Evolutionary conservation across 495 filamentous ascomycete genomes (phyloP), one percentile per base, ranked within the genome.

Genomic region (Jackrogersella multiformis): DNA sequence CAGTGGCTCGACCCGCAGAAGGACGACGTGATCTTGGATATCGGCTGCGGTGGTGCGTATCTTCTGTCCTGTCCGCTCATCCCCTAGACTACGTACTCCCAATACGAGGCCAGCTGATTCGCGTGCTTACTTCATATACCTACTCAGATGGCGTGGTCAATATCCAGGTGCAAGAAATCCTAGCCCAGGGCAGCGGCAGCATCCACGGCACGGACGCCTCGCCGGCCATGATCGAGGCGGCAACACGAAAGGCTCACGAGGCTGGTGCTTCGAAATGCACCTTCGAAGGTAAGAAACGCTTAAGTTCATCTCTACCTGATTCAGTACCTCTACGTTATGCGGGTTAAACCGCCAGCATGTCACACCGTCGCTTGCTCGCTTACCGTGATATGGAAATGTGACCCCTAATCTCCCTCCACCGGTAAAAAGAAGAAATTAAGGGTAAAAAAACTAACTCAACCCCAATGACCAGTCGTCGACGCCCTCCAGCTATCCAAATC

Each of bases 141-240:
- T 20, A 13, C 30, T n/a, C 36, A 84, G 82, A 93, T 71, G 91
- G 89, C 36, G 76, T 86, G 20, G 80, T 93, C 53, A 88, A 90
- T 18, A 70, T 84, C 4, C 68, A 86, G 15, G 80, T 92, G 42
- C 80, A 72, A 49, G 41, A 77, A 10, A 69, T 76, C 21, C 65
- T 82, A 6, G 60, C 82, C 20, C 70, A 78, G 7, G 72, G 76
- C 39, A 79, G 72, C 10, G 74, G 77, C 0, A 74, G 76, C 28
- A 81, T 93, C 20, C 77, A 87, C 56, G 91, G 89, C 18, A 73
- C 91, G 13, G 91, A 94, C 71, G 76, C 83, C 20, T 93, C 90
- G 18, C 64, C 74, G 0, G 81, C 85, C 53, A 89, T 94, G 87
- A 88, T 94, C 58, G 64, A 78, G 1, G 73, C 85, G 0, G 87